Evolutionary conservation across 139 green algal species (phyloP).

Genomic region (Volvox africanus): DNA sequence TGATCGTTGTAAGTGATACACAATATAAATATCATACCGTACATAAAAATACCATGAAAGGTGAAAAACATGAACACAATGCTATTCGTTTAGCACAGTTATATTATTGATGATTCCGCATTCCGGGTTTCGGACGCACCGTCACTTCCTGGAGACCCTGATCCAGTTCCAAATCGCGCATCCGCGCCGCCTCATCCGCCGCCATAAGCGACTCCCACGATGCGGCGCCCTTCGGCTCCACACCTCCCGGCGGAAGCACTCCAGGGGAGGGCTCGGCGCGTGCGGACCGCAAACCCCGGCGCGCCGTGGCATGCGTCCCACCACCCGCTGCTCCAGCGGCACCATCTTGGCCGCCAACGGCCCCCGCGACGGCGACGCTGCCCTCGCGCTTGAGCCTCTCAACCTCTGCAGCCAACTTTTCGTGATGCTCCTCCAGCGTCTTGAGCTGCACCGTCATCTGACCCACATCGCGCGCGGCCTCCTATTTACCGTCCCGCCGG

Average conservation of each 20-base stretch:
- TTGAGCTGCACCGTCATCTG: constrained; percentile 27
- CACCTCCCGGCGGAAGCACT: background rate
- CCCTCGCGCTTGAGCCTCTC: background rate
- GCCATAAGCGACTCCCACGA: constrained; percentile 10
- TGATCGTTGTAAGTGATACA: no score
- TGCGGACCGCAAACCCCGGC: background rate
- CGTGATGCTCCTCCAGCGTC: background rate
- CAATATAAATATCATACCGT: no score
- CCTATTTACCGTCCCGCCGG: background rate
- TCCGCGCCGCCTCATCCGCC: constrained; percentile 21
- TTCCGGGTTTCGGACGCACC: background rate
- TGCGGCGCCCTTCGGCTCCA: background rate
- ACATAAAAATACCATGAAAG: no score
- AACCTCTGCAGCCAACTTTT: background rate
- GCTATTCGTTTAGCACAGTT: no score
- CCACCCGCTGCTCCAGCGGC: background rate
- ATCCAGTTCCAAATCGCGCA: constrained; percentile 29
- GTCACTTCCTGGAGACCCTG: background rate
- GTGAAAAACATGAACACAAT: no score
- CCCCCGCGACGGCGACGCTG: background rate
- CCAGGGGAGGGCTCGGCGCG: background rate
- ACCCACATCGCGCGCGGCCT: constrained; percentile 30
- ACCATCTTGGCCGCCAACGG: background rate
- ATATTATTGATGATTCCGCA: no score
- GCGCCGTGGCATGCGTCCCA: background rate